Base-by-base conservation (phyloP, 2,329 filamentous ascomycete species). In the Proliferodiscus dingleyae region DNA sequence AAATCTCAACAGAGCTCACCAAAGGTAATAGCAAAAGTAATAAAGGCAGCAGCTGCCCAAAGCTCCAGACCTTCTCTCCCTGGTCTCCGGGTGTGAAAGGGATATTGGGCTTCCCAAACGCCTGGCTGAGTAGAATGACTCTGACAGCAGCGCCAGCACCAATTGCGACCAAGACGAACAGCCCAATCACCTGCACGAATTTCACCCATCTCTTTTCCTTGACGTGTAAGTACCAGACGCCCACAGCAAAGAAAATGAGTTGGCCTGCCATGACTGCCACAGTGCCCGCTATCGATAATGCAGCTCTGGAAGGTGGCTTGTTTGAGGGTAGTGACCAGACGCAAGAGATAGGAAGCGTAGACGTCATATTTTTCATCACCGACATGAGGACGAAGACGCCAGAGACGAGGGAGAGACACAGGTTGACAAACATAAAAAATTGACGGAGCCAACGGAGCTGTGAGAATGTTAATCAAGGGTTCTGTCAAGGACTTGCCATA, bases 381-480 rank as follows among this genome's bases (percentile, higher is more conserved):
- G 96, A 60, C 90, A 97, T 65, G 89, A 98, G 71, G 89, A 97
- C 59, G 90, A 98, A 72, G 88, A 98, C 75, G 94, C 97, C 60
- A 75, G 89, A 41, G 95, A 95, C 62, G 41, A 74, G 74, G 4
- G 75, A 78, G 11, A 85, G 70, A 1, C 70, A 71, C 50, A 85
- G 66, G 63, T 83, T 85, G 49, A 78, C 70, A 49, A 84, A 72
- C 80, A 85, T 85, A 54, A 85, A 71, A 18, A 76, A 66, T 59
- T 84, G 79, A 18, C 81, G 71, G 55, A 85, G 65, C 80, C 80
- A 85, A 37, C 80, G 70, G 40, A 85, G 66, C 29, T 30, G 11
- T 30, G 29, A 5, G 28, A 13, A 13, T n/a, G n/a, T n/a, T n/a
- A n/a, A n/a, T n/a, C n/a, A n/a, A n/a, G n/a, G n/a, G n/a, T n/a